These are phyloP conservation scores for Silene conica DNA, from an alignment of 148 eudicot species.

Conservation along the genomic window DNA sequence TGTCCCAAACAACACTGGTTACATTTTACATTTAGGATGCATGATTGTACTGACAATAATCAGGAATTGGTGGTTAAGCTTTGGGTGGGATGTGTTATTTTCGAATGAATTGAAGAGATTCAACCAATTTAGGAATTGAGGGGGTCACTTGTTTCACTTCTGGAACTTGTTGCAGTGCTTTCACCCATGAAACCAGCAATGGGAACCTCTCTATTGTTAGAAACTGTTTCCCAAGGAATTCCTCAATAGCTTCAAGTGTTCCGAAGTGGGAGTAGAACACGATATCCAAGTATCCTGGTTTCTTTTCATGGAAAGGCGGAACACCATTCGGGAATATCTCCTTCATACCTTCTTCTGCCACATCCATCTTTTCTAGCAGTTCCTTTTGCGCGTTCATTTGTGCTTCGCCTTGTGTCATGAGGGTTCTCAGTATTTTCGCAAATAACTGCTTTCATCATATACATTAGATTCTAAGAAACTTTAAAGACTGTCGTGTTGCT, in stretches of 20 bases:
- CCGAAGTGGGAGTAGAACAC: constrained; percentile 20
- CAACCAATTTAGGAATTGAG: constrained; percentile 8
- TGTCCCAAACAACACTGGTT: background rate
- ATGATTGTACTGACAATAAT: background rate
- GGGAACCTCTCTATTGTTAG: constrained; percentile 17
- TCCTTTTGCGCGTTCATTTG: constrained; percentile 1
- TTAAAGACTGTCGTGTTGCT: background rate
- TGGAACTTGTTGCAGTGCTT: constrained; percentile 15
- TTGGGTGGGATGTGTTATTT: background rate
- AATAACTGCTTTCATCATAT: constrained; percentile 8
- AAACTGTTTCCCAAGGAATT: constrained; percentile 9
- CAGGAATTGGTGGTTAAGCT: background rate
- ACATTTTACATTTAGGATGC: background rate
- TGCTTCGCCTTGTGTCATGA: constrained; percentile 19
- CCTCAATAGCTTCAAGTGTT: background rate
- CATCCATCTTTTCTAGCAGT: constrained; percentile 17
- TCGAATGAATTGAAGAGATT: background rate
- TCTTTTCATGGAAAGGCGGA: constrained; percentile 17
- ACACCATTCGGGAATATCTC: constrained; percentile 22
- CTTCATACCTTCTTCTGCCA: constrained; percentile 22
- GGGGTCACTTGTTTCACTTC: constrained; percentile 13
- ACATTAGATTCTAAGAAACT: background rate
- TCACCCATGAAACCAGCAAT: constrained; percentile 15
- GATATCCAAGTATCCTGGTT: constrained; percentile 29
- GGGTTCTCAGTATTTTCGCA: background rate